Evolutionary conservation across 1,139 yeast species (phyloP).

Genomic region (Suhomyces ambrosiae): DNA sequence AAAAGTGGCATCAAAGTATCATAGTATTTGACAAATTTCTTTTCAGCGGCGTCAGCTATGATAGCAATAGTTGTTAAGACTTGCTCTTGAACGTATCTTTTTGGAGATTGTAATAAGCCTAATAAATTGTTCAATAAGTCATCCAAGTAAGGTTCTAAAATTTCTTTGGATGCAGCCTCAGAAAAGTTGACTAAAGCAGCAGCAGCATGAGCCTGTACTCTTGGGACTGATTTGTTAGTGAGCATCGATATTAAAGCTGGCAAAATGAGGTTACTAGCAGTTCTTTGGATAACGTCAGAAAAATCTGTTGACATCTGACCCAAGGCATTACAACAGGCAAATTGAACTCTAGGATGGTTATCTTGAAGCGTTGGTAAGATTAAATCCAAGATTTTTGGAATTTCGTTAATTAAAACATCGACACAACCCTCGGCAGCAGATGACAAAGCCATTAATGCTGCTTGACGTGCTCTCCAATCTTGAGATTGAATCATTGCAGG

Average conservation of each 20-base stretch:
- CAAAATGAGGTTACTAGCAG: constrained; percentile 74
- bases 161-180: constrained; percentile 86
- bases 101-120: constrained; percentile 71
- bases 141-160: constrained; percentile 88
- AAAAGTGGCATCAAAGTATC: constrained; percentile 93
- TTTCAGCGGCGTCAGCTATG: constrained; percentile 97
- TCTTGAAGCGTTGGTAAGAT: constrained; percentile 81
- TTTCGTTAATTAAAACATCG: constrained; percentile 81
- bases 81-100: constrained; percentile 94
- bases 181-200: constrained; percentile 96
- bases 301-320: constrained; percentile 99
- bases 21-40: constrained; percentile 84
- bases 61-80: constrained; percentile 95
- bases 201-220: constrained; percentile 98
- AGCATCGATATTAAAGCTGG: constrained; percentile 88
- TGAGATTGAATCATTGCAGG: constrained; percentile 77
- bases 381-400: constrained; percentile 79
- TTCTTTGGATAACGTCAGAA: constrained; percentile 83
- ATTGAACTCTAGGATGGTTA: constrained; percentile 90
- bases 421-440: constrained; percentile 98
- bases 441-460: constrained; percentile 94
- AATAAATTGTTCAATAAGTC: constrained; percentile 71
- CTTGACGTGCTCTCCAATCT: constrained; percentile 95
- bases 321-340: constrained; percentile 93
- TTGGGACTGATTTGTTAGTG: constrained; percentile 68